These are phyloP conservation scores for Bipolaris sorokiniana DNA, from an alignment of 2,329 filamentous ascomycete species.

Conservation along the genomic window DNA sequence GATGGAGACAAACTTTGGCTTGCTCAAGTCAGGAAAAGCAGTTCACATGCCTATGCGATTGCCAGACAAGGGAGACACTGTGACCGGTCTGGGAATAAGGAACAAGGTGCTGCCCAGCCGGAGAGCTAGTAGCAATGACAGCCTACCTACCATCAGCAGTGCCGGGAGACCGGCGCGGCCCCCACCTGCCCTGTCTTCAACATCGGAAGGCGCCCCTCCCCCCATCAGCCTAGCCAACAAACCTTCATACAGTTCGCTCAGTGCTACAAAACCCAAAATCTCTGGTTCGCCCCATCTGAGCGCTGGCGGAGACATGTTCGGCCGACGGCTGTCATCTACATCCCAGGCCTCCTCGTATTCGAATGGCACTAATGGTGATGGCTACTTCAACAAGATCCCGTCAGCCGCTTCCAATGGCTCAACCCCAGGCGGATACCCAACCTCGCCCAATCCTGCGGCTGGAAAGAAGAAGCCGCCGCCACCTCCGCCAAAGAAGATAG, in stretches of 20 bases:
- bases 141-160: constrained; percentile 36
- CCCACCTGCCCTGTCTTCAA: constrained; percentile 31
- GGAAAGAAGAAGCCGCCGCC: constrained; percentile 78
- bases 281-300: constrained; percentile 44
- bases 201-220: constrained; percentile 37
- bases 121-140: constrained; percentile 44
- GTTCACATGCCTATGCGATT: constrained; percentile 63
- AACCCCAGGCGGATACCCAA: constrained; percentile 28
- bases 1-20: constrained; percentile 66
- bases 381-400: constrained; percentile 54
- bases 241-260: constrained; percentile 45
- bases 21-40: constrained; percentile 71
- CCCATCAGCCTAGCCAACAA: constrained; percentile 42
- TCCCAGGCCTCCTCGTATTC: constrained; percentile 41
- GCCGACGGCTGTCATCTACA: constrained; percentile 39
- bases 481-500: constrained; percentile 66
- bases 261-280: constrained; percentile 42
- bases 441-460: constrained; percentile 52
- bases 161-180: constrained; percentile 36
- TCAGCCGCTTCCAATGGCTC: constrained; percentile 41
- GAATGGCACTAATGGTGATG: constrained; percentile 37
- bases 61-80: constrained; percentile 53
- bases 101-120: constrained; percentile 50
- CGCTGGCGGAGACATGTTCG: constrained; percentile 39
- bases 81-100: constrained; percentile 56